Percentiles rank a stretch among this genome's conserved stretches.
phyloP scores from a whole-genome alignment of 371 early-diverging fungal genomes.

The Rhizopus delemar region DNA sequence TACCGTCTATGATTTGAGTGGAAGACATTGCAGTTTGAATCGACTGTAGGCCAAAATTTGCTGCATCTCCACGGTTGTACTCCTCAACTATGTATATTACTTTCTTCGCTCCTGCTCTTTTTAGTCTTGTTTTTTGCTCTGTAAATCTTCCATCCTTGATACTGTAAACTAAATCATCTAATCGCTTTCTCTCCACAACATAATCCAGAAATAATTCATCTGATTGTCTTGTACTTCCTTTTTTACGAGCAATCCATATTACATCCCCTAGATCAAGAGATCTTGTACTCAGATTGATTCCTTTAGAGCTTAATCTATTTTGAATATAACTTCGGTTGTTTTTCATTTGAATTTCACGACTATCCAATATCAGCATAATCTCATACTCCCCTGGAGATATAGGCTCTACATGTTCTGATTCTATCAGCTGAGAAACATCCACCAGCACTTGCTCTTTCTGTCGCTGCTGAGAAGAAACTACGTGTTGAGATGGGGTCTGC shows the following conservation, averaged over 20 bases:
- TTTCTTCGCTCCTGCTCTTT: conserved; percentile 65
- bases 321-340: conserved; percentile 75
- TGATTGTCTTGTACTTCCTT: conserved; percentile 19
- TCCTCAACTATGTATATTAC: conserved; percentile 89
- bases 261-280: conserved; percentile 85
- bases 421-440: conserved; percentile 5
- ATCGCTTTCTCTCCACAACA: conserved; percentile 91
- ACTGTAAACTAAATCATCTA: conserved; percentile 89
- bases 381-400: conserved; percentile 67
- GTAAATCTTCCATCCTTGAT: conserved; percentile 94
- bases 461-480: conserved; percentile 4
- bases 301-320: conserved; percentile 57
- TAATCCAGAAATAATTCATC: conserved; percentile 83
- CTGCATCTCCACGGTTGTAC: conserved; percentile 48
- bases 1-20: conserved; percentile 69
- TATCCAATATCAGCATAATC: conserved; percentile 77
- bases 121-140: conserved; percentile 93
- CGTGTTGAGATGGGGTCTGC: background rate
- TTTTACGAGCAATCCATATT: conserved; percentile 81
- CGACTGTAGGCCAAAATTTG: conserved; percentile 56
- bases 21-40: conserved; percentile 70
- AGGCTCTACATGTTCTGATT: background rate
- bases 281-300: conserved; percentile 59
- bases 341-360: conserved; percentile 73
- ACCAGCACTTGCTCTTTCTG: background rate